Conservation (phyloP, 140 eudicot species). For the Flaveria floridana region DNA sequence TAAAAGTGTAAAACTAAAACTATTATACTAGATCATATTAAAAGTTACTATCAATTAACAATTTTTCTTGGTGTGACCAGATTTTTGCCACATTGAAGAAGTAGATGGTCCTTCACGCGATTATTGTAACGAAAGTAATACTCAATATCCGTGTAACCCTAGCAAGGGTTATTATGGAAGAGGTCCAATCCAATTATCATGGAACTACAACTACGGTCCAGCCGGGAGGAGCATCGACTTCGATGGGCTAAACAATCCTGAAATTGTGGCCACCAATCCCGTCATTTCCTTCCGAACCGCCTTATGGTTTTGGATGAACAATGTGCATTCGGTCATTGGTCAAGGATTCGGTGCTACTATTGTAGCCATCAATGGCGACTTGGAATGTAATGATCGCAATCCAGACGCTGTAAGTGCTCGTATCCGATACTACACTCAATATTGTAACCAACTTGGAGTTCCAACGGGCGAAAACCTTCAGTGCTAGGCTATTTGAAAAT, state of each 20-base stretch:
- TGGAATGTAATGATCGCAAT: constrained; percentile 35
- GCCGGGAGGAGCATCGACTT: constrained; percentile 43
- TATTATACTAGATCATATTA: too few relatives aligned
- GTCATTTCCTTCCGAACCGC: constrained; percentile 38
- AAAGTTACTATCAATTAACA: too few relatives aligned
- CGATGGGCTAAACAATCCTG: constrained; percentile 50
- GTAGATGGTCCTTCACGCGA: constrained; percentile 33
- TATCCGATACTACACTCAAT: constrained; percentile 39
- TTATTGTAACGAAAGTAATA: constrained; percentile 33
- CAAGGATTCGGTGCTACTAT: constrained; percentile 50
- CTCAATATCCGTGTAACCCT: constrained; percentile 42
- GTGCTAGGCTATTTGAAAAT: constrained; percentile 33
- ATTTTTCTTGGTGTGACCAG: constrained; percentile 17
- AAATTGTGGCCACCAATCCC: constrained; percentile 38
- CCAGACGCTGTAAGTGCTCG: constrained; percentile 33
- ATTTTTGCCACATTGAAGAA: constrained; percentile 47
- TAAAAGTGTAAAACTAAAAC: too few relatives aligned
- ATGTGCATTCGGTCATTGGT: constrained; percentile 35
- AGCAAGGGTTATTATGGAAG: constrained; percentile 46
- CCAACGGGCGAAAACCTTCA: constrained; percentile 44
- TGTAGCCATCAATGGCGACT: constrained; percentile 37
- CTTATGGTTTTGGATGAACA: constrained; percentile 51
- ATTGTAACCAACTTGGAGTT: constrained; percentile 48
- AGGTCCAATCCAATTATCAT: constrained; percentile 48
- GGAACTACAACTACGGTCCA: constrained; percentile 54